These are phyloP conservation scores for Fraxinus baroniana DNA, from an alignment of 305 asterid species.

Conservation along the genomic window DNA sequence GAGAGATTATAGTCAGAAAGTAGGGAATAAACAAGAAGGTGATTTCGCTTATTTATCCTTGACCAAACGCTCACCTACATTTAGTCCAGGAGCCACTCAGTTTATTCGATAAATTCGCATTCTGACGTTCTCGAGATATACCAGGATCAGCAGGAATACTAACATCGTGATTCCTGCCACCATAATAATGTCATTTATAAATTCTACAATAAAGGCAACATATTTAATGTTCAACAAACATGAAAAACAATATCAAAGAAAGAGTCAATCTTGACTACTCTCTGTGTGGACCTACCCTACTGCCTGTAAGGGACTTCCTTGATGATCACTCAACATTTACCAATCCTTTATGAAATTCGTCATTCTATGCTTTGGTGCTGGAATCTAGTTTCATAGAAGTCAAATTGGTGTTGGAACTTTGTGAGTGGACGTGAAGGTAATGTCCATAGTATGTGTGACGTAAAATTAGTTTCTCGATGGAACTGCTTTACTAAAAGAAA, in stretches of 20 bases:
- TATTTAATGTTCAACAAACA: neutral
- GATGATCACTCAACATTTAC: neutral
- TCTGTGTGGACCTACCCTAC: neutral
- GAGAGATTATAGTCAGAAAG: conserved; percentile 20
- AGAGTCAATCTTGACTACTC: neutral
- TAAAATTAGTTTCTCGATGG: neutral
- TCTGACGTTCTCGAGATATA: conserved; percentile 31
- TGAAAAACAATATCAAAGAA: neutral
- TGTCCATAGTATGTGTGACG: neutral
- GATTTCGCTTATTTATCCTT: conserved; percentile 18
- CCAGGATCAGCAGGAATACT: conserved; percentile 38
- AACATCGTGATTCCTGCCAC: conserved; percentile 35
- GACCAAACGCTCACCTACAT: conserved; percentile 59
- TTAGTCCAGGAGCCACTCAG: conserved; percentile 34
- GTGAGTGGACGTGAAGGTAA: neutral
- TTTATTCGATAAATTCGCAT: conserved; percentile 31
- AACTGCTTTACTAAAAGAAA: neutral
- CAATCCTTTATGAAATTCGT: neutral
- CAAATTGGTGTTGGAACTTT: neutral
- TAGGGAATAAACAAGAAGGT: conserved; percentile 18
- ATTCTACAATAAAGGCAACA: neutral
- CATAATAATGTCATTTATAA: conserved; percentile 17
- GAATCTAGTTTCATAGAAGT: neutral
- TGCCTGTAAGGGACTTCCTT: neutral
- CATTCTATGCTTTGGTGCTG: neutral